Conservation (phyloP, 768 basidiomycete genomes). For the Termitomyces sp. region DNA sequence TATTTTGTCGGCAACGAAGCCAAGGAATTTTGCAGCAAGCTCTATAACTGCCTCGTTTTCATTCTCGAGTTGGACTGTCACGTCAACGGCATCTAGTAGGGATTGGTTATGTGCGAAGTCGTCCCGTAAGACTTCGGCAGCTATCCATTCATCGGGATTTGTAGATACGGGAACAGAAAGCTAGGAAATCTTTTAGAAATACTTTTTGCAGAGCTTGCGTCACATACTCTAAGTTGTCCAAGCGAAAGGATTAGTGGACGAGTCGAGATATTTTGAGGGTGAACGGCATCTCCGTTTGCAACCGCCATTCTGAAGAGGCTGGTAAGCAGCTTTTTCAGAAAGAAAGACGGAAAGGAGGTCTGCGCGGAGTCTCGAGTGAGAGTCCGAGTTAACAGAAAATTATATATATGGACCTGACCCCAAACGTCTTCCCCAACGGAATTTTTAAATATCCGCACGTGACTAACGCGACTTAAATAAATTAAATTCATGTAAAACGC, state of each 20-base stretch:
- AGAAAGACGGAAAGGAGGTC: slow-evolving; percentile 13
- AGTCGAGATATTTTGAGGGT: slow-evolving; percentile 30
- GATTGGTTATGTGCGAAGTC: slow-evolving; percentile 71
- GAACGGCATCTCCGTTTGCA: slow-evolving; percentile 30
- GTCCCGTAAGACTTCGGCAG: slow-evolving; percentile 86
- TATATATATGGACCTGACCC: slow-evolving; percentile 37
- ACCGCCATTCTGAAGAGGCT: slow-evolving; percentile 30
- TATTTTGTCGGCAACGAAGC: slow-evolving; percentile 63
- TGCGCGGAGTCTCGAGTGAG: slow-evolving; percentile 17
- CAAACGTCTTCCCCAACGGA: slow-evolving; percentile 40
- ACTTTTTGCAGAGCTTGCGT: slow-evolving; percentile 8
- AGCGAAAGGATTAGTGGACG: slow-evolving; percentile 43
- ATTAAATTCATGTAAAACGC: neutral
- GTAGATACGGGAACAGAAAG: slow-evolving; percentile 85
- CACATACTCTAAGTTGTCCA: slow-evolving; percentile 48
- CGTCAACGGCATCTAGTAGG: slow-evolving; percentile 51
- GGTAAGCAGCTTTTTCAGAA: slow-evolving; percentile 15
- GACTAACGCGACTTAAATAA: slow-evolving; percentile 18
- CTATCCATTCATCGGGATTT: slow-evolving; percentile 81
- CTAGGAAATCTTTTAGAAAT: slow-evolving; percentile 29
- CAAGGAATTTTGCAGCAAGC: slow-evolving; percentile 79
- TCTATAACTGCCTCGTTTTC: slow-evolving; percentile 64
- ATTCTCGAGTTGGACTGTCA: slow-evolving; percentile 44
- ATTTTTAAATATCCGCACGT: slow-evolving; percentile 28
- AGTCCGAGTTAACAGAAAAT: slow-evolving; percentile 22